Evolutionary conservation across 2,329 filamentous ascomycete genomes (phyloP).

Genomic region (Xylaria sp.): DNA sequence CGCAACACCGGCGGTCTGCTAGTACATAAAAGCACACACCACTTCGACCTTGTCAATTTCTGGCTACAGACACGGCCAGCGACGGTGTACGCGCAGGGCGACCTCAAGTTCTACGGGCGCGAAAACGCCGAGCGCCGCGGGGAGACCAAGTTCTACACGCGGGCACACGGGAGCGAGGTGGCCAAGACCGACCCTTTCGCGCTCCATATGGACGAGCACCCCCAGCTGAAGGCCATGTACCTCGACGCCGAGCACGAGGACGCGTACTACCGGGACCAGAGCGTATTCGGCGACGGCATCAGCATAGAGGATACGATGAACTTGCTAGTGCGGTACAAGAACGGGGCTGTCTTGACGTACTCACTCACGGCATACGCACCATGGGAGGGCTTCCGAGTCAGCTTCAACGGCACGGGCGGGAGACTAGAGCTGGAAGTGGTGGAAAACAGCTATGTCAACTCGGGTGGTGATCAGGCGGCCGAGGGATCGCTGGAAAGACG

Average conservation of each 20-base stretch:
- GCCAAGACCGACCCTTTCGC: constrained; percentile 64
- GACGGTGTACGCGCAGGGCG: constrained; percentile 63
- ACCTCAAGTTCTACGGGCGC: constrained; percentile 64
- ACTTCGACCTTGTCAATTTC: constrained; percentile 68
- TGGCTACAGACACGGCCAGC: constrained; percentile 62
- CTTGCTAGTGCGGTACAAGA: constrained; percentile 61
- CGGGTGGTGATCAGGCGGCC: constrained; percentile 60
- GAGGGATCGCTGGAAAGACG: constrained; percentile 59
- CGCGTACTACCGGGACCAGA: constrained; percentile 65
- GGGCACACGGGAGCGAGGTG: constrained; percentile 51
- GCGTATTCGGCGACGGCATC: constrained; percentile 66
- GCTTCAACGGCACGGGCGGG: constrained; percentile 63
- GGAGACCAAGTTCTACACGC: constrained; percentile 55
- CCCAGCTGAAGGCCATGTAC: constrained; percentile 63
- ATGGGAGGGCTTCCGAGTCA: constrained; percentile 65
- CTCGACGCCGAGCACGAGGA: constrained; percentile 68
- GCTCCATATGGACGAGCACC: constrained; percentile 57
- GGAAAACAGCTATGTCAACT: constrained; percentile 66
- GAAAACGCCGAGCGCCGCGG: constrained; percentile 65
- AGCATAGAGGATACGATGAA: constrained; percentile 70
- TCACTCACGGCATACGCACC: constrained; percentile 65
- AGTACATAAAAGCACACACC: constrained; percentile 68
- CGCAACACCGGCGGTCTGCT: constrained; percentile 63
- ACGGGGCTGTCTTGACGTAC: constrained; percentile 63
- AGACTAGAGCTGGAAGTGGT: constrained; percentile 66